phyloP scores from a whole-genome alignment of 106 monocot species.

The Xerophyta viscosa region DNA sequence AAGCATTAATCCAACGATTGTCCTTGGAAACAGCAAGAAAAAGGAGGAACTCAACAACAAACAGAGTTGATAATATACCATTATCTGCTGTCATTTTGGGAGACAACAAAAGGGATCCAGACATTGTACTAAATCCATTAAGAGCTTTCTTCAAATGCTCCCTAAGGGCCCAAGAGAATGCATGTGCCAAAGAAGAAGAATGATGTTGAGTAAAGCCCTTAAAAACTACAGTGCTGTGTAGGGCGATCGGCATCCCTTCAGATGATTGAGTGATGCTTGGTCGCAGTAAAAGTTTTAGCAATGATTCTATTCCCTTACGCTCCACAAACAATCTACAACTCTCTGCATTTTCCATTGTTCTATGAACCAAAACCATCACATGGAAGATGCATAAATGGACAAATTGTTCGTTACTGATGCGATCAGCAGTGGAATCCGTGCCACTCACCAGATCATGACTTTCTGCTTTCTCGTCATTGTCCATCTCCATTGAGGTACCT shows the following conservation, averaged over 20 bases:
- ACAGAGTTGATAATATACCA: conserved; percentile 67
- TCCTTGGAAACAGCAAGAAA: conserved; percentile 95
- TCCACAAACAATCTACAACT: conserved; percentile 96
- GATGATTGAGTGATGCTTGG: conserved; percentile 92
- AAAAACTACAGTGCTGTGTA: conserved; percentile 98
- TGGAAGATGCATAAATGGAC: conserved; percentile 81
- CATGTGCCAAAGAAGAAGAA: conserved; percentile 69
- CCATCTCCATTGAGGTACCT: conserved; percentile 76
- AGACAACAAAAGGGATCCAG: conserved; percentile 34
- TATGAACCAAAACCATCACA: conserved; percentile 90
- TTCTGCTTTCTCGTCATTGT: conserved; percentile 59
- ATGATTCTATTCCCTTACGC: conserved; percentile 71
- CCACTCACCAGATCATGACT: conserved; percentile 73
- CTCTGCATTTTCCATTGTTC: conserved; percentile 90
- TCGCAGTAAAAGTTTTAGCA: conserved; percentile 70
- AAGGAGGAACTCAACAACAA: conserved; percentile 93
- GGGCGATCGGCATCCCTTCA: conserved; percentile 96
- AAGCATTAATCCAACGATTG: conserved; percentile 85
- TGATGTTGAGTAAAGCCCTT: conserved; percentile 98
- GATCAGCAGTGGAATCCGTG: conserved; percentile 51
- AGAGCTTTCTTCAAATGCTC: conserved; percentile 76
- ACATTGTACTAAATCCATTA: conserved; percentile 37
- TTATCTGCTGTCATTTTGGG: conserved; percentile 27
- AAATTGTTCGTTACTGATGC: conserved; percentile 76
- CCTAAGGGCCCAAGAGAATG: conserved; percentile 70